Evolutionary conservation across 2,329 filamentous ascomycete species (phyloP).

Genomic region (Colletotrichum tabaci): DNA sequence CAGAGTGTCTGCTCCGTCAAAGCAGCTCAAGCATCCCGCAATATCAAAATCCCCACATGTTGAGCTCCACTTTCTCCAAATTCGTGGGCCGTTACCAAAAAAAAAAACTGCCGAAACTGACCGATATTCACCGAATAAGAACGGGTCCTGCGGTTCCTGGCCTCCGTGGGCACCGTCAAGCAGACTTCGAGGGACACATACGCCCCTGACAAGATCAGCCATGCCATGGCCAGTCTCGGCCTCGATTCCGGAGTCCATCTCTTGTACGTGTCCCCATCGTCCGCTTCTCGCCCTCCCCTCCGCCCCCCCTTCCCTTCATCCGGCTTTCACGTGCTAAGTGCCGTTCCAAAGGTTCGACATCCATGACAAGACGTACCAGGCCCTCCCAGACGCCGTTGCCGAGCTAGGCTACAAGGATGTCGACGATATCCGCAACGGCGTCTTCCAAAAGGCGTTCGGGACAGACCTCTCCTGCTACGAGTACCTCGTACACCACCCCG

Average conservation of each 20-base stretch:
- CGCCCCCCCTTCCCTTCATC: neutral
- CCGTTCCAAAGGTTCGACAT: neutral
- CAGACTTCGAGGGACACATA: neutral
- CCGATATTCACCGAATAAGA: neutral
- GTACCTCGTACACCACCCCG: conserved; percentile 7
- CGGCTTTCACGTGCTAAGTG: no score
- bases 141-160: neutral
- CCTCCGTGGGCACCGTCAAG: neutral
- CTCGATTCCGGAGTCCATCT: neutral
- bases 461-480: conserved; percentile 9
- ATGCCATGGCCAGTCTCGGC: neutral
- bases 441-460: conserved; percentile 7
- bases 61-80: no score
- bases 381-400: conserved; percentile 3
- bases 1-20: no score
- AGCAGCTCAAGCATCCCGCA: neutral
- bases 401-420: neutral
- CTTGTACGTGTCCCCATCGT: neutral
- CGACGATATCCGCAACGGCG: neutral
- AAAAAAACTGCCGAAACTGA: neutral
- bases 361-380: conserved; percentile 4
- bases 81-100: no score
- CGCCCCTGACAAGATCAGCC: neutral
- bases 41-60: neutral
- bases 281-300: neutral